These are phyloP conservation scores for Colletotrichum lupini DNA, from an alignment of 2,329 filamentous ascomycete genomes.

Conservation along the genomic window DNA sequence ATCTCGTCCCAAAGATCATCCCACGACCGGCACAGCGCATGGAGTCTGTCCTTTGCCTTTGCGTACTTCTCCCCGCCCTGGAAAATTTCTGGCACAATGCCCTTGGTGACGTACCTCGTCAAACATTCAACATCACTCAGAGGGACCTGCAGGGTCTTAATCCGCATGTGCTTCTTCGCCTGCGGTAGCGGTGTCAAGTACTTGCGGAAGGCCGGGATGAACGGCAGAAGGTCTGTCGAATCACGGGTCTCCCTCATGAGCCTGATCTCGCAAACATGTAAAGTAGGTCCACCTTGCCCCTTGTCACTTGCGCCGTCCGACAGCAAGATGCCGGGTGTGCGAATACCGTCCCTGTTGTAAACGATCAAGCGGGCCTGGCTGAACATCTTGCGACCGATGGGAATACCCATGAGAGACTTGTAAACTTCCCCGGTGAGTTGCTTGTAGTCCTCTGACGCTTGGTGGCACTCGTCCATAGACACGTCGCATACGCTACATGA, in stretches of 20 bases:
- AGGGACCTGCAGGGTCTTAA: conserved; percentile 76
- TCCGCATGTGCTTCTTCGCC: conserved; percentile 72
- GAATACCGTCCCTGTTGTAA: conserved; percentile 85
- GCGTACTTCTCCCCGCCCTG: conserved; percentile 59
- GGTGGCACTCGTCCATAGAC: conserved; percentile 83
- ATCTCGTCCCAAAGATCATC: conserved; percentile 84
- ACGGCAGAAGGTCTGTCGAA: conserved; percentile 88
- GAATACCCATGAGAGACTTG: conserved; percentile 79
- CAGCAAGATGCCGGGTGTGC: conserved; percentile 83
- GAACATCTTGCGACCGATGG: conserved; percentile 85
- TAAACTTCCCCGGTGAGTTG: conserved; percentile 85
- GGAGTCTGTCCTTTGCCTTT: conserved; percentile 74
- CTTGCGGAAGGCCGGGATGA: conserved; percentile 76
- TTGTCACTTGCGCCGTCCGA: conserved; percentile 78
- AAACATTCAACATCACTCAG: conserved; percentile 86
- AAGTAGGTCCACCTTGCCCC: conserved; percentile 67
- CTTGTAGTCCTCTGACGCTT: conserved; percentile 83
- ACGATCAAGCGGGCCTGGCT: conserved; percentile 80
- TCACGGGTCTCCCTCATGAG: conserved; percentile 76
- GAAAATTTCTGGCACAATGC: conserved; percentile 70
- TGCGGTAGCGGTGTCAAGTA: conserved; percentile 76
- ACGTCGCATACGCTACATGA: conserved; percentile 84
- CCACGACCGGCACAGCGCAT: conserved; percentile 80
- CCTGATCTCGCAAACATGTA: conserved; percentile 84
- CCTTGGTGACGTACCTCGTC: conserved; percentile 73